These are phyloP conservation scores for Tolypocladium album DNA, from an alignment of 2,329 filamentous ascomycete genomes.

Conservation along the genomic window DNA sequence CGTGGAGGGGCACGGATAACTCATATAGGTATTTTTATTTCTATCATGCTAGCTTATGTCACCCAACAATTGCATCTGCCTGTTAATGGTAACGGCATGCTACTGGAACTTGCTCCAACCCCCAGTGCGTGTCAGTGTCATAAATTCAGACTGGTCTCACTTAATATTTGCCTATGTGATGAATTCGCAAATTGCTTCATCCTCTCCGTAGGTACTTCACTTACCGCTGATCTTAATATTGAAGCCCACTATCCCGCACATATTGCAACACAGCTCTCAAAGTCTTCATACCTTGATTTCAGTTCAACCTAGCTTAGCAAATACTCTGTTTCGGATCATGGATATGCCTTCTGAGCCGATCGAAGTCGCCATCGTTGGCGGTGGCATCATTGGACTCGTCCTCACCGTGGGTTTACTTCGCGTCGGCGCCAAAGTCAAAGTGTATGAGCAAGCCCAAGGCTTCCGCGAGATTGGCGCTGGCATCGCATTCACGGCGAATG, in stretches of 20 bases:
- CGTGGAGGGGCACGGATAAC: no score
- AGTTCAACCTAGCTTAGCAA: background rate
- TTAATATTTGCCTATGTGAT: no score
- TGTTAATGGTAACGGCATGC: no score
- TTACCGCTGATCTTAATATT: no score
- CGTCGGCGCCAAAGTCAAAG: constrained; percentile 27
- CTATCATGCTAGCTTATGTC: no score
- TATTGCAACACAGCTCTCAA: background rate
- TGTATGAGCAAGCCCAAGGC: constrained; percentile 33
- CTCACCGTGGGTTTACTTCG: constrained; percentile 34
- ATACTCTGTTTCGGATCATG: background rate
- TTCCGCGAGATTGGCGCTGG: constrained; percentile 39
- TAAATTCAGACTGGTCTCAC: no score
- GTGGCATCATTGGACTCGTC: constrained; percentile 38
- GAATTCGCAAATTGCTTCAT: no score
- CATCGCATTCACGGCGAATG: constrained; percentile 41
- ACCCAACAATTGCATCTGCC: background rate
- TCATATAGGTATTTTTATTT: background rate
- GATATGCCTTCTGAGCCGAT: background rate
- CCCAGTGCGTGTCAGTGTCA: no score
- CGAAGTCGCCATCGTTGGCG: constrained; percentile 36
- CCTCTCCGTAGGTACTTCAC: no score
- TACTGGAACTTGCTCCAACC: no score
- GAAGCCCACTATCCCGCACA: background rate
- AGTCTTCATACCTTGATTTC: background rate